Evolutionary conservation across 140 eudicot species (phyloP), one percentile per base, ranked within the genome.

Genomic region (Anethum foeniculum): DNA sequence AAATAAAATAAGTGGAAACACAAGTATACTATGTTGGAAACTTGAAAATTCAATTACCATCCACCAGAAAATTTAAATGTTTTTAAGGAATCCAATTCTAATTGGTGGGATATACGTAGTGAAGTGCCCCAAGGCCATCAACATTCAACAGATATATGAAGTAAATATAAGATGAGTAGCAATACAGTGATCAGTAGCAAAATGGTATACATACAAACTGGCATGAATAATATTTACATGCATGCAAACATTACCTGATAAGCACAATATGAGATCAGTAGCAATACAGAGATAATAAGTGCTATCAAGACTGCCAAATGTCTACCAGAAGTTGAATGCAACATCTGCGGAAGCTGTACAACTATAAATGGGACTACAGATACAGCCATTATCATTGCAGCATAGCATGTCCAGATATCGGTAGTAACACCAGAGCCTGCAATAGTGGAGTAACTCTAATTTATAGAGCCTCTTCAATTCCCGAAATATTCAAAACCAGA

Each of bases 321-420:
- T 75, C 97, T 89, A 75, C 95, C 95, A n/a, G 97, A 89, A 71
- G 84, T 86, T 27, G 93, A 89, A 84, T 77, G 89, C 76, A 95
- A 54, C 72, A 86, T 81, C 71, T 85, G 97, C 19, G 92, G 97
- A 39, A 91, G 82, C 80, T 93, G 98, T 71, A 93, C 96, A 78
- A 91, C 88, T 36, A 93, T 48, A 77, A 89, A 93, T 19, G 98
- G 98, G 46, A 89, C 51, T 62, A 93, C 93, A 81, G 97, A 91
- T 71, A 86, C 74, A 67, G 92, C 97, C 98, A 91, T 91, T 76
- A 93, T 91, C 86, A 82, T 86, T 71, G 94, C 95, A 64, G 95
- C 93, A 83, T 93, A 91, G 87, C 93, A 86, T 65, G 98, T 93
- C 98, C 98, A 93, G 19, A 87, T 86, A 88, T 93, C 97, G 67